A percentile compares a stretch with the other conserved stretches of the same genome.
Evolutionary conservation across 2,329 filamentous ascomycete species (phyloP).

Genomic region (Cladosporium sp.): DNA sequence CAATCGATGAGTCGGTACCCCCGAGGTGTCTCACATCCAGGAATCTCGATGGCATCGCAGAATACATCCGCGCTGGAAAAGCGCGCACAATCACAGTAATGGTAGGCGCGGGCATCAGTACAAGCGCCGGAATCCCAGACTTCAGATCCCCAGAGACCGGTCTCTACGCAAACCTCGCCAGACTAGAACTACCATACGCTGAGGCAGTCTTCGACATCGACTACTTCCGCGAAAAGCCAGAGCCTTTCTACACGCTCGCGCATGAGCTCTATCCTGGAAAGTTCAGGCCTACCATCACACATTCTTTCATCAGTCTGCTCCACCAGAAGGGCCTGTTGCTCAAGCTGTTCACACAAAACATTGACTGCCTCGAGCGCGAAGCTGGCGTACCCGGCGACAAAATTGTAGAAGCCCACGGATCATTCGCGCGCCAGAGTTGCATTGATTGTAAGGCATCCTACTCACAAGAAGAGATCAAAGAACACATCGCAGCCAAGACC

Average conservation of each 20-base stretch:
- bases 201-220: conserved; percentile 93
- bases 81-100: conserved; percentile 77
- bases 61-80: conserved; percentile 70
- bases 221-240: conserved; percentile 81
- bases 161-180: conserved; percentile 86
- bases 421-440: conserved; percentile 87
- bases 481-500: conserved; percentile 63
- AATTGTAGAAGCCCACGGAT: conserved; percentile 93
- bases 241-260: conserved; percentile 89
- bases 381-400: conserved; percentile 79
- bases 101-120: conserved; percentile 87
- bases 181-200: conserved; percentile 80
- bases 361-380: conserved; percentile 87
- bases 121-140: conserved; percentile 75
- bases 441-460: conserved; percentile 79
- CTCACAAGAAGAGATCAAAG: conserved; percentile 71
- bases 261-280: conserved; percentile 90
- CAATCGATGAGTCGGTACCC: conserved; percentile 63
- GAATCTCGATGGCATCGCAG: conserved; percentile 72
- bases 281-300: conserved; percentile 84
- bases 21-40: conserved; percentile 68
- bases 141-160: conserved; percentile 92
- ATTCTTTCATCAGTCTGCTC: conserved; percentile 83
- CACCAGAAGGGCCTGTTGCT: conserved; percentile 74
- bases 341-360: conserved; percentile 96